phyloP scores from a whole-genome alignment of 768 basidiomycete genomes.

The Mycena latifolia region DNA sequence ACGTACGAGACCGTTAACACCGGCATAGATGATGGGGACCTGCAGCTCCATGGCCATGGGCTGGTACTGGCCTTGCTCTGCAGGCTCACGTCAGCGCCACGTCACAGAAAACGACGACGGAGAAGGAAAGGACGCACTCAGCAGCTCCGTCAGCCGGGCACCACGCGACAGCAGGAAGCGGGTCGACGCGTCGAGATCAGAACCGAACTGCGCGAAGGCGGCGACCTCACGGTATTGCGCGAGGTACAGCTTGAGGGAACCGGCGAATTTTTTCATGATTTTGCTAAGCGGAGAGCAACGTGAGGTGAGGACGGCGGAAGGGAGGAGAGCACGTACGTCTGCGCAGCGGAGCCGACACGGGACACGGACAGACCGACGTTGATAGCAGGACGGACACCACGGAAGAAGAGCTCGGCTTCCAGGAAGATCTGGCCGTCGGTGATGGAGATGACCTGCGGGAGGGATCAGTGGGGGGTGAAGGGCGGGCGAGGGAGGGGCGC shows the following conservation, averaged over 20 bases:
- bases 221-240: constrained; percentile 99
- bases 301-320: background rate
- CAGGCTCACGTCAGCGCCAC: constrained; percentile 38
- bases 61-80: constrained; percentile 99
- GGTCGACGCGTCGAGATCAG: constrained; percentile 99
- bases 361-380: constrained; percentile 99
- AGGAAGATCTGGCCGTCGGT: constrained; percentile 99
- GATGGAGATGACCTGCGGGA: constrained; percentile 93
- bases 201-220: constrained; percentile 99
- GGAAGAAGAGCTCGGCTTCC: constrained; percentile 99
- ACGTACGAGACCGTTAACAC: constrained; percentile 97
- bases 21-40: constrained; percentile 99
- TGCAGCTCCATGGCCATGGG: constrained; percentile 95
- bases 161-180: constrained; percentile 98
- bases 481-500: constrained; percentile 41
- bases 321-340: constrained; percentile 78
- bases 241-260: constrained; percentile 99
- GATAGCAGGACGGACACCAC: constrained; percentile 99
- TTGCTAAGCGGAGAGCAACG: constrained; percentile 64
- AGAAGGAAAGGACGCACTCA: constrained; percentile 66
- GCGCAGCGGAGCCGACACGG: constrained; percentile 99
- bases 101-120: background rate
- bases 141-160: constrained; percentile 96
- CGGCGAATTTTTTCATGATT: constrained; percentile 99
- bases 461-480: constrained; percentile 4